Evolutionary conservation across 192 early-diverging fungal species (phyloP).

Genomic region (Martensiomyces pterosporus): DNA sequence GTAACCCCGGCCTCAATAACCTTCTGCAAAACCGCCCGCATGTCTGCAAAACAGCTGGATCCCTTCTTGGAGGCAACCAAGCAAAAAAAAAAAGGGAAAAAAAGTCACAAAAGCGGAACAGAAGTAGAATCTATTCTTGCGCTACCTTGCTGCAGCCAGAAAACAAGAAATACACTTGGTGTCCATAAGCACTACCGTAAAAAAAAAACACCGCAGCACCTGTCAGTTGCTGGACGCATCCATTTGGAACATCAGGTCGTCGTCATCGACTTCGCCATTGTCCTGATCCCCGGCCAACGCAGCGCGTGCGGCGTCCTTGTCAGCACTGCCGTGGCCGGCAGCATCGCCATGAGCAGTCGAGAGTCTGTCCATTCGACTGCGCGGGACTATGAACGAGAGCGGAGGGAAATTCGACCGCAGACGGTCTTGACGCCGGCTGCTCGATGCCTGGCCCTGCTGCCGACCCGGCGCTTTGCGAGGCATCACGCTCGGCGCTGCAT

Average conservation of each 20-base stretch:
- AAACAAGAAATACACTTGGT: too few relatives aligned
- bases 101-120: neutral
- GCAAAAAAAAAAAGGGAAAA: neutral
- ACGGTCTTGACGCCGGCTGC: constrained; percentile 1
- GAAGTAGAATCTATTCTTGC: too few relatives aligned
- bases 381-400: constrained; percentile 45
- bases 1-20: constrained; percentile 62
- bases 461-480: neutral
- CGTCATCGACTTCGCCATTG: constrained; percentile 28
- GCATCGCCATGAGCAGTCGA: too few relatives aligned
- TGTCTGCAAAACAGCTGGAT: constrained; percentile 7
- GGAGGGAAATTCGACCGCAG: constrained; percentile 45
- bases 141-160: neutral
- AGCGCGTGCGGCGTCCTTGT: too few relatives aligned
- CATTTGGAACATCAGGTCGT: constrained; percentile 50
- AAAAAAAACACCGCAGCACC: neutral
- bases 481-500: too few relatives aligned
- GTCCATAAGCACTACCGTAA: too few relatives aligned
- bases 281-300: neutral
- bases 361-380: constrained; percentile 14
- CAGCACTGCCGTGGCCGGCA: too few relatives aligned
- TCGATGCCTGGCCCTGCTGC: constrained; percentile 1
- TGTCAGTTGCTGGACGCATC: constrained; percentile 38
- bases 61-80: neutral
- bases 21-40: constrained; percentile 64